These are phyloP conservation scores for Chalara sp. DNA, from an alignment of 2,329 filamentous ascomycete genomes.

Conservation along the genomic window DNA sequence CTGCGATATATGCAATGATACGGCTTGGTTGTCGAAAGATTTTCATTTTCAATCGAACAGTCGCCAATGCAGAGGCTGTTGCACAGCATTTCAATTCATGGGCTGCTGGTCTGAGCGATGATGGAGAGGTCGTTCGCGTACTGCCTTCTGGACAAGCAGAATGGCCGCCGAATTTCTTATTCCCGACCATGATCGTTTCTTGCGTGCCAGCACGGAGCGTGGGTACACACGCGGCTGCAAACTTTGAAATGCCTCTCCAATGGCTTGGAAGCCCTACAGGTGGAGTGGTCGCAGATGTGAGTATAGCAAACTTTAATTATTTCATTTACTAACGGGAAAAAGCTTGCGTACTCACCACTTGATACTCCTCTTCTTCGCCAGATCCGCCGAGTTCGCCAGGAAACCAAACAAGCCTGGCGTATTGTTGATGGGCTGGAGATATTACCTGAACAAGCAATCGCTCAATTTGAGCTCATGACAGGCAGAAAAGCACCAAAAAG, in stretches of 20 bases:
- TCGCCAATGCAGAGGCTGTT: constrained; percentile 55
- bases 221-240: constrained; percentile 55
- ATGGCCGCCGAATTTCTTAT: constrained; percentile 58
- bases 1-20: constrained; percentile 71
- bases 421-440: constrained; percentile 71
- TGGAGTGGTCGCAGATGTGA: constrained; percentile 62
- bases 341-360: constrained; percentile 64
- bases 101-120: constrained; percentile 21
- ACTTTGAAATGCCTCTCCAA: constrained; percentile 60
- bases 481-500: constrained; percentile 63
- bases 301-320: not conserved
- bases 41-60: constrained; percentile 66
- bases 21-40: constrained; percentile 72
- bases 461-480: constrained; percentile 77
- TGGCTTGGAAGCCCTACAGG: constrained; percentile 71
- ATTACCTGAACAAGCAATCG: constrained; percentile 71
- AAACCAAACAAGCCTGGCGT: constrained; percentile 59
- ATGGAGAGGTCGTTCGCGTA: constrained; percentile 34
- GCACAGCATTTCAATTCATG: constrained; percentile 61
- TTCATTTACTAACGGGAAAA: not conserved
- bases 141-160: constrained; percentile 49
- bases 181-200: constrained; percentile 68
- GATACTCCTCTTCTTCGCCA: constrained; percentile 66
- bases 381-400: constrained; percentile 39
- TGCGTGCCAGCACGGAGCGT: constrained; percentile 68